Percentiles rank a stretch among this genome's conserved stretches.
Evolutionary conservation across 208 protist species (phyloP).

Genomic region (Trypanosomatidae sp.): DNA sequence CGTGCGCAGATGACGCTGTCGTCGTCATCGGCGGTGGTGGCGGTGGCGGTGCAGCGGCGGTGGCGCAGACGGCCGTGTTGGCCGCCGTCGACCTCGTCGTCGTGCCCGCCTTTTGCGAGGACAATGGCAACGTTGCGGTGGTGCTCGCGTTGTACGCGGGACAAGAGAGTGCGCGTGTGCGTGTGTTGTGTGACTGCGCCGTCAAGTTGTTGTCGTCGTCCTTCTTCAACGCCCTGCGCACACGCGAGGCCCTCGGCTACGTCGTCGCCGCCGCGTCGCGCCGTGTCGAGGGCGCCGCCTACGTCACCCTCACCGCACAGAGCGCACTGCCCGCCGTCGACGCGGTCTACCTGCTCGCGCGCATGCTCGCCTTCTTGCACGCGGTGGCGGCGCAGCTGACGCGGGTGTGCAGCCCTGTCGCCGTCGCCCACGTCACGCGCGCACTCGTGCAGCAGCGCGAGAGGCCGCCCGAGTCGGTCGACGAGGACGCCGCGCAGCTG

Average conservation of each 20-base stretch:
- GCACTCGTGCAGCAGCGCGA: conserved; percentile 22
- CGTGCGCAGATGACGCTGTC: background rate
- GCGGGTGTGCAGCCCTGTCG: conserved; percentile 14
- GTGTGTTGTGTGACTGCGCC: conserved; percentile 16
- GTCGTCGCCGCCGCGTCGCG: conserved; percentile 23
- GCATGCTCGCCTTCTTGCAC: conserved; percentile 49
- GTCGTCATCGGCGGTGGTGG: background rate
- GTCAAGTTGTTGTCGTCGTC: conserved; percentile 26
- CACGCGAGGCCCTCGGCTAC: conserved; percentile 68
- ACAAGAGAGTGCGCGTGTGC: conserved; percentile 18
- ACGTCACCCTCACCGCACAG: conserved; percentile 42
- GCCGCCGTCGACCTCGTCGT: conserved; percentile 15
- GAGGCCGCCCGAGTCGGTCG: conserved; percentile 33
- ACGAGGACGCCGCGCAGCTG: conserved; percentile 16
- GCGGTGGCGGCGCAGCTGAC: conserved; percentile 25
- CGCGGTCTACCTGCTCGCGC: conserved; percentile 49
- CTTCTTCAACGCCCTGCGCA: conserved; percentile 71
- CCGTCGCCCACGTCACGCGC: conserved; percentile 17
- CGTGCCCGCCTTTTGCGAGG: conserved; percentile 24
- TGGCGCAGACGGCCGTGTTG: background rate
- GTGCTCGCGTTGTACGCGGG: conserved; percentile 37
- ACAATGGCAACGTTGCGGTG: conserved; percentile 34
- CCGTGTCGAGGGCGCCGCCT: conserved; percentile 7
- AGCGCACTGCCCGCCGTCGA: conserved; percentile 37
- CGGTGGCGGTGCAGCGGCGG: background rate